Percentiles rank a stretch among this genome's conserved stretches.
Conservation (phyloP, 441 rosid species). For the Macaranga tanarius region DNA sequence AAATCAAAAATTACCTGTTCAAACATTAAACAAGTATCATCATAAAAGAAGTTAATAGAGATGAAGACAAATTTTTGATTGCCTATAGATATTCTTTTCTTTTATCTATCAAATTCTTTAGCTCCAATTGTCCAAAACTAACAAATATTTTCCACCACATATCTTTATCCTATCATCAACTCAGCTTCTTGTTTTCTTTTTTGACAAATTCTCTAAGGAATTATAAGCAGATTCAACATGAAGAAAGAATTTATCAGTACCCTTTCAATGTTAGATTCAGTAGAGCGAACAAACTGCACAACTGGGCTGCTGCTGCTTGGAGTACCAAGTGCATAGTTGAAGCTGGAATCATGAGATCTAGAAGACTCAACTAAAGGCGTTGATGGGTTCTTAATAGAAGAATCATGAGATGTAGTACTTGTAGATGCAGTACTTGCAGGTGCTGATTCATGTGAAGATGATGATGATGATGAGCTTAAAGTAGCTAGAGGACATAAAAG, state of each 20-base stretch:
- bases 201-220: neutral
- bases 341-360: conserved; percentile 36
- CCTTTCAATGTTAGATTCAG: conserved; percentile 71
- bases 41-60: too few relatives aligned
- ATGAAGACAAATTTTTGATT: too few relatives aligned
- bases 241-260: conserved; percentile 25
- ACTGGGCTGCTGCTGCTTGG: conserved; percentile 38
- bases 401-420: conserved; percentile 9
- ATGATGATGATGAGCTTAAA: conserved; percentile 38
- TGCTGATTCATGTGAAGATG: conserved; percentile 21
- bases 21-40: neutral
- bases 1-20: conserved; percentile 73
- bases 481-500: conserved; percentile 38
- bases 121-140: neutral
- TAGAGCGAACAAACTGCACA: conserved; percentile 46
- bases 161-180: neutral
- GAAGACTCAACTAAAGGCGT: conserved; percentile 34
- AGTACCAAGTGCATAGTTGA: conserved; percentile 35
- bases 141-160: conserved; percentile 11
- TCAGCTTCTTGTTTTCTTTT: neutral
- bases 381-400: conserved; percentile 27
- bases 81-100: too few relatives aligned
- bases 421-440: conserved; percentile 8
- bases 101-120: neutral
- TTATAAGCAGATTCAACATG: neutral